phyloP scores from a whole-genome alignment of 2,329 filamentous ascomycete species.

The Escovopsis sp. region DNA sequence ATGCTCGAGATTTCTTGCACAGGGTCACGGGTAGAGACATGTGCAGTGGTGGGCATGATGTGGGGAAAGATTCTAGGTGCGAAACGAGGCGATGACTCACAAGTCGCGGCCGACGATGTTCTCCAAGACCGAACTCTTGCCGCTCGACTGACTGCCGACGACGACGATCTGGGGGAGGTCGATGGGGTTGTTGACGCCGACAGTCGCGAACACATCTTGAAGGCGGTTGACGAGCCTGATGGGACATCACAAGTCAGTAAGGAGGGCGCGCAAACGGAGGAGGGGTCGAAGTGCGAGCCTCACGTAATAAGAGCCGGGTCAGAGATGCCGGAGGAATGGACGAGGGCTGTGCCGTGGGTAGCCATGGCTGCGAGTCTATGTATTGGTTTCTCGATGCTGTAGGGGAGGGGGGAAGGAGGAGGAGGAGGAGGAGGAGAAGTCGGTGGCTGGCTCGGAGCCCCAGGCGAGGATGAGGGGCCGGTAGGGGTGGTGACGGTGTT shows the following conservation, averaged over 20 bases:
- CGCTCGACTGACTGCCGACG: constrained; percentile 95
- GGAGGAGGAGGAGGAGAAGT: background rate
- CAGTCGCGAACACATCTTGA: constrained; percentile 97
- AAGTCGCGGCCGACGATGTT: constrained; percentile 99
- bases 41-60: background rate
- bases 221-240: constrained; percentile 86
- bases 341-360: constrained; percentile 16
- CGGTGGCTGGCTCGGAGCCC: background rate
- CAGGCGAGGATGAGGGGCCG: background rate
- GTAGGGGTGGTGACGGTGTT: constrained; percentile 1
- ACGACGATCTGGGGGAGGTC: constrained; percentile 97
- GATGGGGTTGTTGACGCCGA: constrained; percentile 98
- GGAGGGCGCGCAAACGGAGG: background rate
- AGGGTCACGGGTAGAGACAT: background rate
- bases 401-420: too few relatives aligned
- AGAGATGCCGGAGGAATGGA: constrained; percentile 42
- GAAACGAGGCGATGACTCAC: constrained; percentile 38
- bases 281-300: constrained; percentile 11
- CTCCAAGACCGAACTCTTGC: constrained; percentile 97
- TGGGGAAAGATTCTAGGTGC: too few relatives aligned
- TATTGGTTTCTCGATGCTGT: background rate
- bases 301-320: constrained; percentile 53
- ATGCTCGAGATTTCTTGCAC: too few relatives aligned
- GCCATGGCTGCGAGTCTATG: constrained; percentile 16
- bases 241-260: constrained; percentile 3